Conservation (phyloP, 1,284 basidiomycete genomes). For the Pyrrhoderma noxium region DNA sequence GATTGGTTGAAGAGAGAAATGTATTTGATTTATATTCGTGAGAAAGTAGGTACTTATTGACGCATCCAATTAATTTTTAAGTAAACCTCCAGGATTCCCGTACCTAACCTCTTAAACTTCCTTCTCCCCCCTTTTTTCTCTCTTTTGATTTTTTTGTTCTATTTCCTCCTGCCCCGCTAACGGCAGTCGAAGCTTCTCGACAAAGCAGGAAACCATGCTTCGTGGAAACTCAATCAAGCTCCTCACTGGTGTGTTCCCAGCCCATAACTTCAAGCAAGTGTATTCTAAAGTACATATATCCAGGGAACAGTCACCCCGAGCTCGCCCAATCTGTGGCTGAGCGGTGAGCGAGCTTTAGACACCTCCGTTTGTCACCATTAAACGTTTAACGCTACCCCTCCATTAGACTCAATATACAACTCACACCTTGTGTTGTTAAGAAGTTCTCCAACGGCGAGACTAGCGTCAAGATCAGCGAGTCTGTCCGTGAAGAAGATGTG, state of each 20-base stretch:
- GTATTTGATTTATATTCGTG: no score
- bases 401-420: conserved; percentile 79
- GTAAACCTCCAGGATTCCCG: no score
- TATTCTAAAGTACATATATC: conserved; percentile 1
- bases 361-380: conserved; percentile 36
- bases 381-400: conserved; percentile 30
- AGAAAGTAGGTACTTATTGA: no score
- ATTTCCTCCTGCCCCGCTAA: no score
- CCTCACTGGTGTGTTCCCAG: conserved; percentile 65
- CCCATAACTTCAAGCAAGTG: conserved; percentile 5
- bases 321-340: conserved; percentile 91
- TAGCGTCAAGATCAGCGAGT: conserved; percentile 88
- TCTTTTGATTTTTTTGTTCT: no score
- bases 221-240: conserved; percentile 93
- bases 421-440: conserved; percentile 87
- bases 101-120: no score
- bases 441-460: conserved; percentile 97
- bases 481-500: conserved; percentile 94
- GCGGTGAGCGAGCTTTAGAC: conserved; percentile 69
- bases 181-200: no score
- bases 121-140: no score
- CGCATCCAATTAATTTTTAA: no score
- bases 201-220: conserved; percentile 45
- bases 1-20: no score
- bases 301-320: conserved; percentile 97